Conservation (phyloP, 352 stramenopile genomes). For the Globisporangium sylvaticum region DNA sequence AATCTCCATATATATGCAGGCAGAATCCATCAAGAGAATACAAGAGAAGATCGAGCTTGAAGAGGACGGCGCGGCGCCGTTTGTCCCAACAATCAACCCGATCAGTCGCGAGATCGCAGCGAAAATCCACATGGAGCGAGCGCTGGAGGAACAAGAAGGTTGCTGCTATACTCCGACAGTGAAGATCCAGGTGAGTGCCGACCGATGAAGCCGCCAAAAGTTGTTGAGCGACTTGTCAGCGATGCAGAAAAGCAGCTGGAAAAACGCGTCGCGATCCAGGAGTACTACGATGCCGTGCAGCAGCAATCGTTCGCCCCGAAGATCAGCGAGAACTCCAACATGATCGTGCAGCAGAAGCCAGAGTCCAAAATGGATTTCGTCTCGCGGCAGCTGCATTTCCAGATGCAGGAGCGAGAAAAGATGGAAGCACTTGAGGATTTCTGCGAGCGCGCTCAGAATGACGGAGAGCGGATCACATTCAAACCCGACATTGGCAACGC, state of each 20-base stretch:
- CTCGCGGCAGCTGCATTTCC: conserved; percentile 62
- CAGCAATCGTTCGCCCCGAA: conserved; percentile 53
- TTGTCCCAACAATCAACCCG: conserved; percentile 57
- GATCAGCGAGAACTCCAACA: conserved; percentile 52
- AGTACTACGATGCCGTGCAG: conserved; percentile 66
- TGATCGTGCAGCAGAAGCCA: conserved; percentile 50
- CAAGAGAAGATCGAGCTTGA: conserved; percentile 46
- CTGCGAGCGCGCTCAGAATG: conserved; percentile 29
- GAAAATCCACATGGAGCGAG: conserved; percentile 32
- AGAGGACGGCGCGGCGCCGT: conserved; percentile 28
- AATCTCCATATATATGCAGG: conserved; percentile 19
- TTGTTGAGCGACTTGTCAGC: conserved; percentile 52
- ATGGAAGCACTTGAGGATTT: conserved; percentile 50
- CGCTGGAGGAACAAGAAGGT: conserved; percentile 8
- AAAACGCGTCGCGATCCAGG: conserved; percentile 52
- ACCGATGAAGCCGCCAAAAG: conserved; percentile 21
- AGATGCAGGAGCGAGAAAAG: conserved; percentile 56
- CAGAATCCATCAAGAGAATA: conserved; percentile 40
- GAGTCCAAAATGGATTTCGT: conserved; percentile 83
- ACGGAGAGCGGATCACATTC: conserved; percentile 47
- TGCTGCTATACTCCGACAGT: not conserved
- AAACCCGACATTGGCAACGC: conserved; percentile 77
- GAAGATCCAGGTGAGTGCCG: conserved; percentile 10
- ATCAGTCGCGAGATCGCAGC: conserved; percentile 63
- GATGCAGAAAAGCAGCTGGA: conserved; percentile 46